Base-by-base conservation (phyloP, 306 rosid genomes). In the Hippophae tibetana region DNA sequence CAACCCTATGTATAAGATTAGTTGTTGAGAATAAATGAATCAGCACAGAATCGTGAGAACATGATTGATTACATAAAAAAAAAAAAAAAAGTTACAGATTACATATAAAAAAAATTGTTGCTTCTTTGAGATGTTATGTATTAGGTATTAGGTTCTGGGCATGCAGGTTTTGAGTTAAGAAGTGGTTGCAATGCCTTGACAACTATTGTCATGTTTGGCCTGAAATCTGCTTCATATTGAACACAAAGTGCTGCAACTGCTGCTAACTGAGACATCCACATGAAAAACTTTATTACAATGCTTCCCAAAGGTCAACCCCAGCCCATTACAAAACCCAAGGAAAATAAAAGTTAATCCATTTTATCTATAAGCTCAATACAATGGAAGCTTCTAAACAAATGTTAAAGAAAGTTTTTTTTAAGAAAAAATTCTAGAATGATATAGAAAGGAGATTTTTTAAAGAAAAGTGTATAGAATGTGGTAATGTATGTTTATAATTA, bases 171-270 rank as follows among this genome's bases (percentile, higher is more conserved):
- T 51, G 93, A 61, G 76, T 85, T 87, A 54, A 92, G 86, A 66
- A 92, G 96, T 56, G 98, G 98, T 60, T 92, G 98, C 5, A 92
- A 81, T 62, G 98, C 98, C 80, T 87, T 92, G 31, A 92, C 98
- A 45, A 92, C 98, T 62, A 92, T 92, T 0, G 96, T 92, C 98
- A 92, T 92, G 70, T 92, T 92, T 66, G 98, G 98, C 74, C 98
- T 56, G 72, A 92, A 92, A 62, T 92, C 98, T n/a, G 95, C 95
- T 72, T 92, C 98, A 63, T 92, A 92, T 50, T 92, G 98, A 65
- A 92, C 98, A 75, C 98, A 92, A 43, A 92, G 79, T 60, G 98
- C 98, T 73, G 98, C 96, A 42, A 92, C 98, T 14, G 98, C 98
- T 58, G 98, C 98, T 82, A 92, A 83, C 98, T 92, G 74, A 38